Conservation (phyloP, 805 yeast genomes). For the Spathaspora passalidarum region DNA sequence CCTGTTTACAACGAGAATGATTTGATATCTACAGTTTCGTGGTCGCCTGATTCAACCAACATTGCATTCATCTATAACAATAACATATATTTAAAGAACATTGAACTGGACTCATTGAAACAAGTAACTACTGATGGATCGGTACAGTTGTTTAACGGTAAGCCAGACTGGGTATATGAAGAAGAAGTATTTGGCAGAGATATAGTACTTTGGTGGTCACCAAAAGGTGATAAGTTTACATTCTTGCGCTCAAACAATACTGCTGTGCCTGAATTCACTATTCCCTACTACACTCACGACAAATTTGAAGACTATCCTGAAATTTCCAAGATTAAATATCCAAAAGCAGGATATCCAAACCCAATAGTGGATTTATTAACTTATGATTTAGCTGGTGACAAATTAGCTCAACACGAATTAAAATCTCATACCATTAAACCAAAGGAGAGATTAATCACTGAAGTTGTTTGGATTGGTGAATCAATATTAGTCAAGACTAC, state of each 20-base stretch:
- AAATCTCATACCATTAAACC: conserved; percentile 18
- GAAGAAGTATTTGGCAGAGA: conserved; percentile 69
- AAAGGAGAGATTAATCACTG: conserved; percentile 53
- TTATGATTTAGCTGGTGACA: conserved; percentile 30
- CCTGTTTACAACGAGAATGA: conserved; percentile 17
- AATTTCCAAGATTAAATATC: conserved; percentile 50
- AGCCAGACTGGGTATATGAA: conserved; percentile 82
- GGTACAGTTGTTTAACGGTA: conserved; percentile 56
- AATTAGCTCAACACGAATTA: conserved; percentile 11
- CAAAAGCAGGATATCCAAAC: conserved; percentile 65
- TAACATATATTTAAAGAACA: conserved; percentile 50
- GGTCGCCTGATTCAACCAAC: conserved; percentile 59
- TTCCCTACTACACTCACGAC: conserved; percentile 48
- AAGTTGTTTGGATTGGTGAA: conserved; percentile 55
- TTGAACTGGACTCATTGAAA: conserved; percentile 17
- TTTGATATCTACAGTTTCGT: conserved; percentile 50
- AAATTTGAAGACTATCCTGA: conserved; percentile 44
- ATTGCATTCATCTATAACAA: conserved; percentile 56
- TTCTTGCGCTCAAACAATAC: conserved; percentile 61
- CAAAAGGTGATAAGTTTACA: conserved; percentile 53
- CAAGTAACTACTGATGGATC: conserved; percentile 54
- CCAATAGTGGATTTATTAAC: conserved; percentile 51
- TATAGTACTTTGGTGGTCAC: conserved; percentile 70
- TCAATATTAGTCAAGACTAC: conserved; percentile 53
- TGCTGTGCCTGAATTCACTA: conserved; percentile 47